phyloP scores from a whole-genome alignment of 2,329 filamentous ascomycete genomes.

The Lizonia empirigonia region DNA sequence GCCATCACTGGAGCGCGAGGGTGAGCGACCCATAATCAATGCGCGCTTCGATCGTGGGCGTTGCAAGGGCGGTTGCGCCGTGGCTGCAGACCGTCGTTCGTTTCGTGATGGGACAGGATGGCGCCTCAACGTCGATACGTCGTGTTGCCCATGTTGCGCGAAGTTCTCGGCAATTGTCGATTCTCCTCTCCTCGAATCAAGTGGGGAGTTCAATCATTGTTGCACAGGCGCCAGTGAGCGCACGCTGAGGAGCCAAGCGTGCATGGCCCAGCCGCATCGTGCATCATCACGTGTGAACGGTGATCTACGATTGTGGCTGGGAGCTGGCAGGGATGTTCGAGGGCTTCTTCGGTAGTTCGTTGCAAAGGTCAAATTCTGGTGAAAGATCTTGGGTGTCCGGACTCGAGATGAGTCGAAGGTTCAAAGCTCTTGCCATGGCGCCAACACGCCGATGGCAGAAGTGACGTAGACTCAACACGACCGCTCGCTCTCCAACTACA shows the following conservation, averaged over 20 bases:
- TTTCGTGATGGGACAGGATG: conserved; percentile 12
- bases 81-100: conserved; percentile 4
- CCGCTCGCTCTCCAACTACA: not conserved
- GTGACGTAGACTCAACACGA: conserved; percentile 4
- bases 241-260: conserved; percentile 23
- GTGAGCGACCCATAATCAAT: conserved; percentile 43
- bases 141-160: conserved; percentile 17
- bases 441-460: not conserved
- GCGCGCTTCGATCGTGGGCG: conserved; percentile 11
- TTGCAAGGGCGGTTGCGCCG: not conserved
- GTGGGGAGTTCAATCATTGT: conserved; percentile 13
- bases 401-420: not conserved
- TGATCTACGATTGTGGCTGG: conserved; percentile 13
- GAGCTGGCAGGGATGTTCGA: conserved; percentile 1
- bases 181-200: conserved; percentile 5
- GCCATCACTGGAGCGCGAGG: conserved; percentile 45
- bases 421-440: not conserved
- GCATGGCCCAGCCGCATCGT: conserved; percentile 19
- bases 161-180: conserved; percentile 6
- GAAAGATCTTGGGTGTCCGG: not conserved
- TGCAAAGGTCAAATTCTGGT: not conserved
- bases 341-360: not conserved
- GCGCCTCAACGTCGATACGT: conserved; percentile 7
- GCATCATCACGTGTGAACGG: conserved; percentile 37
- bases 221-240: conserved; percentile 19